Percentiles rank a stretch among this genome's conserved stretches.
Conservation (phyloP, 306 rosid species). For the Arachis hypogaea region DNA sequence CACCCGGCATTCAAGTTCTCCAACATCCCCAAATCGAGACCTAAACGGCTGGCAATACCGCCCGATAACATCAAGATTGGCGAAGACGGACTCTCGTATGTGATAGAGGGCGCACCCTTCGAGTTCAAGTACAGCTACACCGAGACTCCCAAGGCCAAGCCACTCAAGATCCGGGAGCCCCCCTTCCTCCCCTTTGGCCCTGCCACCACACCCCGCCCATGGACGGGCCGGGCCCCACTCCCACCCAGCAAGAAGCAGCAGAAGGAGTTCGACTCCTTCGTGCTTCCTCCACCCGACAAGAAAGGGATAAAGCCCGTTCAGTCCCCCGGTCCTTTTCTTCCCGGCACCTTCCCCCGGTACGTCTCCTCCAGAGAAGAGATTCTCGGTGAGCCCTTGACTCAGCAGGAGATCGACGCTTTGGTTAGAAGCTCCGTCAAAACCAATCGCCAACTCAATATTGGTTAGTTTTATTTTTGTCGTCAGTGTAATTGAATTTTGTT, state of each 20-base stretch:
- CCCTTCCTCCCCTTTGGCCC: conserved; percentile 77
- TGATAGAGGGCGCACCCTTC: conserved; percentile 69
- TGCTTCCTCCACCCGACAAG: conserved; percentile 78
- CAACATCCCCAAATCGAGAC: conserved; percentile 32
- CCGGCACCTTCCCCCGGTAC: conserved; percentile 71
- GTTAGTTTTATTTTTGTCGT: neutral
- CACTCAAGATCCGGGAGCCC: conserved; percentile 75
- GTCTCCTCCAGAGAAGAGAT: conserved; percentile 73
- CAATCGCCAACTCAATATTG: conserved; percentile 69
- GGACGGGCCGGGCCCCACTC: conserved; percentile 86
- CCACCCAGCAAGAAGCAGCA: conserved; percentile 78
- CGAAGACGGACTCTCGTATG: conserved; percentile 63
- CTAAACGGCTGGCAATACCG: conserved; percentile 40
- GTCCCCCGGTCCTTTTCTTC: conserved; percentile 78
- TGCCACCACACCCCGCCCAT: conserved; percentile 69
- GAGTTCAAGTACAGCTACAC: conserved; percentile 97
- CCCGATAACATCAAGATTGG: conserved; percentile 53
- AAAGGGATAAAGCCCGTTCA: conserved; percentile 89
- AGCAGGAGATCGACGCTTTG: conserved; percentile 60
- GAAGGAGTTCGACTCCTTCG: conserved; percentile 82
- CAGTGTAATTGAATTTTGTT: too few species aligned
- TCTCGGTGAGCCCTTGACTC: conserved; percentile 74
- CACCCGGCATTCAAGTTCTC: conserved; percentile 58
- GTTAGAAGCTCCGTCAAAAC: conserved; percentile 53
- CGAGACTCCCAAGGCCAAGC: conserved; percentile 79